Evolutionary conservation across 257 asterid species (phyloP), one percentile per base, ranked within the genome.

Genomic region (Capsicum chinense): DNA sequence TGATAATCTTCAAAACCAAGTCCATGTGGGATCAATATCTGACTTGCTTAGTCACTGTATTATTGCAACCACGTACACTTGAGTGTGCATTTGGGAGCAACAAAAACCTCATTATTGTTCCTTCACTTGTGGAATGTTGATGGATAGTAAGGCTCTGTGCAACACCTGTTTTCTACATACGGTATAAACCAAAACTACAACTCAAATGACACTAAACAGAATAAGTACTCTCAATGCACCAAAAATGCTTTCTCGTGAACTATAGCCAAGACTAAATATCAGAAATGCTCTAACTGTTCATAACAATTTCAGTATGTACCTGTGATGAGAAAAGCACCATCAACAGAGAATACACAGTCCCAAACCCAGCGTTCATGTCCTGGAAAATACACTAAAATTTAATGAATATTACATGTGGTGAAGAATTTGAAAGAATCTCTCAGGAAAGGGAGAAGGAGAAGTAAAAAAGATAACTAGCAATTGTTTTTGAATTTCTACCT

Each of bases 291-390:
- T 14, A 14, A 54, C 19, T 54, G 48, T 78, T 33, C 64, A 33
- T 21, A 78, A 33, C 15, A 26, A 48, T 44, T 37, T 63, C 56
- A 76, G 47, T 33, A 52, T 19, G 74, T 92, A 95, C 99, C 98
- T 88, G 98, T 92, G 90, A 95, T 93, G 74, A 94, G 92, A 88
- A 89, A 96, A 84, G 98, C 97, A 85, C 98, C 99, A 81, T 94
- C 99, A 1, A 93, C 98, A 13, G 98, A 96, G 92, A 94, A 96
- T 79, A 96, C 98, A 83, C 99, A 96, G 90, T 93, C 99, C 98
- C 99, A 93, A 48, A 94, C 98, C 98, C 99, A 96, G 56, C 97
- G 98, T 71, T 92, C 94, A 87, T 96, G 99, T 84, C 99, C 99
- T 96, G 87, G 82, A 86, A 88, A 59, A 71, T 19, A 79, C 67